Conservation (phyloP, 106 monocot species). For the Acorus calamus region DNA sequence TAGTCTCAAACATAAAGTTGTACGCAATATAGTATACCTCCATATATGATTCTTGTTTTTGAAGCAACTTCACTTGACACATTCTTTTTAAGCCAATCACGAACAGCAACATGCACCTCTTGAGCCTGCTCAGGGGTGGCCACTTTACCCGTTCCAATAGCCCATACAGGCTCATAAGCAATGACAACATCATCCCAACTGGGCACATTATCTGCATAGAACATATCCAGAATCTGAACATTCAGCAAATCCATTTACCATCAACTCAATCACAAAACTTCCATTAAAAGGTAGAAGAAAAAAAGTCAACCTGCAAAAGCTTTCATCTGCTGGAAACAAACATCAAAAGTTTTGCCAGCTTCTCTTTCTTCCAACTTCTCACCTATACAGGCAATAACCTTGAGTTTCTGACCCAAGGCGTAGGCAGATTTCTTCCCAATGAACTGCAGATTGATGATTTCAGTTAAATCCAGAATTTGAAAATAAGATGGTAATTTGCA, state of each 20-base stretch:
- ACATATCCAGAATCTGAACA: too few species aligned
- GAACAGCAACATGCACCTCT: slow-evolving; percentile 82
- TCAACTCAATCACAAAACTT: background rate
- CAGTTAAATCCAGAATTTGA: too few species aligned
- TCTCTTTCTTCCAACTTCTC: slow-evolving; percentile 94
- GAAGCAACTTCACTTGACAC: slow-evolving; percentile 83
- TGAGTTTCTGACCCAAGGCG: slow-evolving; percentile 84
- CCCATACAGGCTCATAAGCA: slow-evolving; percentile 99
- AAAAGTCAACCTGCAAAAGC: slow-evolving; percentile 77
- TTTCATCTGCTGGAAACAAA: slow-evolving; percentile 85
- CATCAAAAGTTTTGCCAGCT: slow-evolving; percentile 97
- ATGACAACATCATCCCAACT: slow-evolving; percentile 83
- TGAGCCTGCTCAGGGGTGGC: slow-evolving; percentile 94
- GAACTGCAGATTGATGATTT: slow-evolving; percentile 39
- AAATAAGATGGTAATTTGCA: too few species aligned
- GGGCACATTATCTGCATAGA: slow-evolving; percentile 49
- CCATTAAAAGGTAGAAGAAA: too few species aligned
- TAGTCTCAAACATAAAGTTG: too few species aligned
- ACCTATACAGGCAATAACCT: slow-evolving; percentile 95
- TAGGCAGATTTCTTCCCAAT: slow-evolving; percentile 99
- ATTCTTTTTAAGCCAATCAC: slow-evolving; percentile 94
- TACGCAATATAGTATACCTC: slow-evolving; percentile 35
- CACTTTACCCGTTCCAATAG: slow-evolving; percentile 97
- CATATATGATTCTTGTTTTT: slow-evolving; percentile 78
- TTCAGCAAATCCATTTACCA: background rate